These are phyloP conservation scores for Fusarium siculi DNA, from an alignment of 2,329 filamentous ascomycete genomes.

Conservation along the genomic window DNA sequence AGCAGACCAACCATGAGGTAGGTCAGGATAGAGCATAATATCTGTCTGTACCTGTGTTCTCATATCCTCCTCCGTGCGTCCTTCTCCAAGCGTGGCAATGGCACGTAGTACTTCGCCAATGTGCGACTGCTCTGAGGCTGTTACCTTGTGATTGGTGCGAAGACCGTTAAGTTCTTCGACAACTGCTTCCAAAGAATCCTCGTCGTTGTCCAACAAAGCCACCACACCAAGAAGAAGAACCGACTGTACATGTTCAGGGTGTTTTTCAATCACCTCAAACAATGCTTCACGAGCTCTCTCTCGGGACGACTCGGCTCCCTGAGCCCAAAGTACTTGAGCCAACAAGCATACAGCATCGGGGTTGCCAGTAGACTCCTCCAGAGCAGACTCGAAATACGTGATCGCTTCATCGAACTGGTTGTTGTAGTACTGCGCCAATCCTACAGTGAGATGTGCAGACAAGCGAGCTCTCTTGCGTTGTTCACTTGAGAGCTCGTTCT, in stretches of 20 bases:
- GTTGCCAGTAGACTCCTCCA: slow-evolving; percentile 79
- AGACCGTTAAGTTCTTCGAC: slow-evolving; percentile 79
- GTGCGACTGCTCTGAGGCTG: slow-evolving; percentile 70
- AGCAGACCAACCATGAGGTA: slow-evolving; percentile 83
- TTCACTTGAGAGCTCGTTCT: slow-evolving; percentile 71
- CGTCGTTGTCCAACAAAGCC: slow-evolving; percentile 81
- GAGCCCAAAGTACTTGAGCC: slow-evolving; percentile 93
- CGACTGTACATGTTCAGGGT: slow-evolving; percentile 80
- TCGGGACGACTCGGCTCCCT: slow-evolving; percentile 78
- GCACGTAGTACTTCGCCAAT: slow-evolving; percentile 81
- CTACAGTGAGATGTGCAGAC: slow-evolving; percentile 86
- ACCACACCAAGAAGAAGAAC: slow-evolving; percentile 86
- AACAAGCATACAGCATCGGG: slow-evolving; percentile 89
- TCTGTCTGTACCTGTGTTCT: slow-evolving; percentile 76
- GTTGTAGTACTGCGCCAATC: slow-evolving; percentile 81
- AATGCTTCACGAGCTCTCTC: slow-evolving; percentile 81
- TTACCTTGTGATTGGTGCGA: slow-evolving; percentile 73
- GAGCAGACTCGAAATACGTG: slow-evolving; percentile 80
- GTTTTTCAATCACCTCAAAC: slow-evolving; percentile 79
- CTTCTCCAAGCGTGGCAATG: slow-evolving; percentile 70
- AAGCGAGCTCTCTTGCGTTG: slow-evolving; percentile 77
- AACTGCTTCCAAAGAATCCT: slow-evolving; percentile 83
- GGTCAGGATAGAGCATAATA: slow-evolving; percentile 82
- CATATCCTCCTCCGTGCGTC: slow-evolving; percentile 60
- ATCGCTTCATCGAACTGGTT: slow-evolving; percentile 75